A percentile compares a stretch with the other conserved stretches of the same genome.
Evolutionary conservation across 1,139 yeast species (phyloP).

Genomic region (Hyphopichia khmerensis): DNA sequence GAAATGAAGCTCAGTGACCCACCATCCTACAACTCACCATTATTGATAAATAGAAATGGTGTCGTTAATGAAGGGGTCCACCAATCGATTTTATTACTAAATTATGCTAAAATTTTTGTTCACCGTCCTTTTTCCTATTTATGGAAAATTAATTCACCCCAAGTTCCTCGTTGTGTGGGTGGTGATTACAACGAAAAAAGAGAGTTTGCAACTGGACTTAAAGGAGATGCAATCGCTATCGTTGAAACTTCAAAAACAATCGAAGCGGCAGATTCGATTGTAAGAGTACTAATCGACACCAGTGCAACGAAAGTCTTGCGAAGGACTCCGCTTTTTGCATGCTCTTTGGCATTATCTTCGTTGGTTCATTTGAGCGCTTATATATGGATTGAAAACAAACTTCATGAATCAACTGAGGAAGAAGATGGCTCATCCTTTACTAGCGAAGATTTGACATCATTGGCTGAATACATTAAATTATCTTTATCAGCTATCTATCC

Average conservation of each 20-base stretch:
- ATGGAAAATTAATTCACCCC: slow-evolving; percentile 48
- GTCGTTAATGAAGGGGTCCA: slow-evolving; percentile 50
- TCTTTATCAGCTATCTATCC: slow-evolving; percentile 47
- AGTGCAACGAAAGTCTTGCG: slow-evolving; percentile 37
- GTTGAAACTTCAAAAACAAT: slow-evolving; percentile 52
- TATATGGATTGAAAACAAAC: slow-evolving; percentile 42
- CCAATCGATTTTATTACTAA: slow-evolving; percentile 43
- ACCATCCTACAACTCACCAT: slow-evolving; percentile 38
- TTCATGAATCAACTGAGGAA: slow-evolving; percentile 8
- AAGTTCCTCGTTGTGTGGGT: slow-evolving; percentile 36
- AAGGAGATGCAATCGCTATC: slow-evolving; percentile 37
- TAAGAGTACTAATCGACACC: slow-evolving; percentile 44
- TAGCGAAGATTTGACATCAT: slow-evolving; percentile 35
- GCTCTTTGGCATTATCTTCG: slow-evolving; percentile 51
- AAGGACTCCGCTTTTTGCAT: slow-evolving; percentile 50
- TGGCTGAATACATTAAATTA: slow-evolving; percentile 47
- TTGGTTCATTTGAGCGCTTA: slow-evolving; percentile 50
- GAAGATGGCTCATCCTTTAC: slow-evolving; percentile 9
- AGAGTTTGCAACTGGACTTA: slow-evolving; percentile 5
- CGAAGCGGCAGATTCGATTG: slow-evolving; percentile 50
- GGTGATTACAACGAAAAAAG: slow-evolving; percentile 15
- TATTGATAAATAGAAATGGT: slow-evolving; percentile 38
- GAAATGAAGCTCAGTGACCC: slow-evolving; percentile 47
- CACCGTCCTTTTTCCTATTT: slow-evolving; percentile 51
- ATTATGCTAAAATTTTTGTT: slow-evolving; percentile 50